Base-by-base conservation (phyloP, 495 filamentous ascomycete genomes). In the Tuber umbilicatum region DNA sequence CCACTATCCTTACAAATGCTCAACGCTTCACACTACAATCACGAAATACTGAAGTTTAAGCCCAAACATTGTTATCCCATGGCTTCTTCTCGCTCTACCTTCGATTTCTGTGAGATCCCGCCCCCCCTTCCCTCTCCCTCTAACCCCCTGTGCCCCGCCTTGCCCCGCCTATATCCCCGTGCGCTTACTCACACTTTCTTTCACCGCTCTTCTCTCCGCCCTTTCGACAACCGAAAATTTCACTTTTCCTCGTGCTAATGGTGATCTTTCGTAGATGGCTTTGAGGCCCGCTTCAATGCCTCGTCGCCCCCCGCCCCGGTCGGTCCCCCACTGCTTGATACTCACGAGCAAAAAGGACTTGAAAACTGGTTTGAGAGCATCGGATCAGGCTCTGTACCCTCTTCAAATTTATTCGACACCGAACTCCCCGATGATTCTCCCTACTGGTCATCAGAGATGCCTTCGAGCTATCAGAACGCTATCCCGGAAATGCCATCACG, bases 41-140 rank as follows among this genome's bases (percentile, higher is more conserved):
- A 79, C 80, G 73, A 81, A 55, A 80, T 77, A 70, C 76, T 79
- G 73, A 79, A 79, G 73, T 75, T 79, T 68, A 79, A 79, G 74
- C 73, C 70, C 72, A 79, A 79, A 70, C 74, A 79, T 68, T 79
- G 70, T 72, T 76, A 78, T 73, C 64, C 76, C 76, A 79, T 79
- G 77, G 64, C 77, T 70, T 78, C 77, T 64, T 79, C 76, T 42
- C 77, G 78, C 70, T 70, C 10, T 78, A 72, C 72, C 64, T 64
- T 67, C 17, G 77, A 79, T 72, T 79, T 79, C 35, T 79, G 77
- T 79, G 68, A 78, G 77, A 78, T 69, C 12, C 69, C 31, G 68
- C 21, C 50, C 68, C 68, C 68, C 21, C 40, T 23, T 70, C 45
- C 40, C 43, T 68, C 71, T 78, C 41, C 23, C 37, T 23, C 7